Evolutionary conservation across 2,329 filamentous ascomycete species (phyloP).

Genomic region (Fusarium subtropicale): DNA sequence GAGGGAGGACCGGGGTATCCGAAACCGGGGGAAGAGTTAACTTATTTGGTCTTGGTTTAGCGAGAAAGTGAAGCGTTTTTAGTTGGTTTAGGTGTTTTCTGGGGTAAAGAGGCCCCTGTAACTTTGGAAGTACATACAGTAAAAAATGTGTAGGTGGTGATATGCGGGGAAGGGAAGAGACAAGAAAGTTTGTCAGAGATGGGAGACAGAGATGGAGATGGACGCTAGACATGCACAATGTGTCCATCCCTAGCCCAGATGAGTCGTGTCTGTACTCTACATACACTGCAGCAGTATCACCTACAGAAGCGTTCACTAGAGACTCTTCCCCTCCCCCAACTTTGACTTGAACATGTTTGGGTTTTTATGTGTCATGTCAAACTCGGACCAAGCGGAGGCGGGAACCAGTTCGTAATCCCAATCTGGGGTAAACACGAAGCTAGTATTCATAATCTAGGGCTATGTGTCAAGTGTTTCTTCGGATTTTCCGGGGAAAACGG

Average conservation of each 20-base stretch:
- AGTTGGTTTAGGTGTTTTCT: slow-evolving; percentile 1
- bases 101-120: slow-evolving; percentile 15
- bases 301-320: background rate
- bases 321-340: background rate
- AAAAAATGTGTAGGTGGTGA: background rate
- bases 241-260: slow-evolving; percentile 35
- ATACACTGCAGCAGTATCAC: background rate
- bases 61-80: slow-evolving; percentile 1
- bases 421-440: slow-evolving; percentile 30
- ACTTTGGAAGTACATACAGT: slow-evolving; percentile 3
- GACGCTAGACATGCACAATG: slow-evolving; percentile 34
- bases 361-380: slow-evolving; percentile 31
- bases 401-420: slow-evolving; percentile 3
- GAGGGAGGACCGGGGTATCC: slow-evolving; percentile 21
- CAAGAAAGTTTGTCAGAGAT: slow-evolving; percentile 7
- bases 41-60: background rate
- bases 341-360: background rate
- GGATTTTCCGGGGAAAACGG: slow-evolving; percentile 30
- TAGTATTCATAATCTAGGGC: background rate
- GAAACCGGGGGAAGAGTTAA: slow-evolving; percentile 19
- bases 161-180: slow-evolving; percentile 21
- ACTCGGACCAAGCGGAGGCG: slow-evolving; percentile 9
- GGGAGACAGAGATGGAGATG: slow-evolving; percentile 15
- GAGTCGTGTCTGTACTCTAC: background rate
- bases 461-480: slow-evolving; percentile 2